A percentile compares a stretch with the other conserved stretches of the same genome.
Evolutionary conservation across 2,329 filamentous ascomycete species (phyloP).

Genomic region (Aureobasidium sp.): DNA sequence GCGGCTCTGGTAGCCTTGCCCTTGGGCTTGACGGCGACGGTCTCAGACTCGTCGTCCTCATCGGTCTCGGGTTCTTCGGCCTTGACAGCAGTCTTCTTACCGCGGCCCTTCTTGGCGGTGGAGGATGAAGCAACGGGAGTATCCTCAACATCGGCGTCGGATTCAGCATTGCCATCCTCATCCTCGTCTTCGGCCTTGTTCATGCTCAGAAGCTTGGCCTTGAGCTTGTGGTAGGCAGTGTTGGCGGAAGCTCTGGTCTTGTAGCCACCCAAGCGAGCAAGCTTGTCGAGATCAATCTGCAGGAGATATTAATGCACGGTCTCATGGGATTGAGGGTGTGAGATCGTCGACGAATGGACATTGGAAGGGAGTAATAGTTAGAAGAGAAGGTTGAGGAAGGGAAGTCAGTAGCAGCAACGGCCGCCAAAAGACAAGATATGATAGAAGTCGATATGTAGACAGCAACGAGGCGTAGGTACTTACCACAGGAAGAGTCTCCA

Average conservation of each 20-base stretch:
- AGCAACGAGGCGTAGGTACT: neutral
- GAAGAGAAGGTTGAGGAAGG: too few species aligned
- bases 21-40: neutral
- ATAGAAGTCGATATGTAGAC: neutral
- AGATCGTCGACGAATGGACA: neutral
- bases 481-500: neutral
- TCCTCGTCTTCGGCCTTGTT: too few species aligned
- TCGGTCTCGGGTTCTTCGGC: neutral
- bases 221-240: conserved; percentile 45
- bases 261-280: conserved; percentile 16
- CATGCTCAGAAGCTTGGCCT: conserved; percentile 47
- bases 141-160: neutral
- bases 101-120: neutral
- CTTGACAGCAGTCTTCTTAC: conserved; percentile 2
- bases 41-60: neutral
- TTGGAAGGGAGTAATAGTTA: neutral
- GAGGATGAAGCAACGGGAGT: neutral
- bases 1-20: neutral
- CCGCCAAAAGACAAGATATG: neutral
- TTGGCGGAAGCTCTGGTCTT: conserved; percentile 19
- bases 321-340: neutral
- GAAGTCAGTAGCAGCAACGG: too few species aligned
- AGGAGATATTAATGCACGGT: neutral
- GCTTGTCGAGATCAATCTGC: conserved; percentile 20
- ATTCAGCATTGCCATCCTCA: neutral